These are phyloP conservation scores for Kondoa malvinella DNA, from an alignment of 768 basidiomycete genomes.

Conservation along the genomic window DNA sequence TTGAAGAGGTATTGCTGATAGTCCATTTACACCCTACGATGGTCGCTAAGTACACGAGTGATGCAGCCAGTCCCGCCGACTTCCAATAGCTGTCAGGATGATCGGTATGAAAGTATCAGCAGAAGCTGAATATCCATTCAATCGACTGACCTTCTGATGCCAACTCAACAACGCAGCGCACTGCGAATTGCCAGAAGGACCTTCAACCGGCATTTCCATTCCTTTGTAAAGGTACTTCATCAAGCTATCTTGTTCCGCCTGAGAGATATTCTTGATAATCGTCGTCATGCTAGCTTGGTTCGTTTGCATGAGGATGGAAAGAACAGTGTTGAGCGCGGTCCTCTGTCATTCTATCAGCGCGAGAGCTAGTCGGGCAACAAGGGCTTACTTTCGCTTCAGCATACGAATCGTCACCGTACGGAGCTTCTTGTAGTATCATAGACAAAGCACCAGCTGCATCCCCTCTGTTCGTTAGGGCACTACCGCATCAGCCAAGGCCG, in stretches of 20 bases:
- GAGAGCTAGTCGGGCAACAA: background rate
- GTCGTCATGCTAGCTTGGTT: constrained; percentile 66
- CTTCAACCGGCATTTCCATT: constrained; percentile 39
- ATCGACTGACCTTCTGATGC: constrained; percentile 76
- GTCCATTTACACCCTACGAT: constrained; percentile 38
- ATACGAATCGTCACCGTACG: constrained; percentile 60
- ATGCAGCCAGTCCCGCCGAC: constrained; percentile 87
- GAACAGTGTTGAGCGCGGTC: constrained; percentile 58
- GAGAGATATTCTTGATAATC: constrained; percentile 49
- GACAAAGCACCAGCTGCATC: constrained; percentile 59
- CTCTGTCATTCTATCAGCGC: constrained; percentile 37
- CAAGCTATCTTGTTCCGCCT: constrained; percentile 47
- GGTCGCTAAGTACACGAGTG: constrained; percentile 63
- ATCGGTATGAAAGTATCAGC: background rate
- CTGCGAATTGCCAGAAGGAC: constrained; percentile 30
- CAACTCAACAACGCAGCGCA: constrained; percentile 60
- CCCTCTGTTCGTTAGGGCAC: constrained; percentile 38
- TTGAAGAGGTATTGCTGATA: background rate
- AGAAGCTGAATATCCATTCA: background rate
- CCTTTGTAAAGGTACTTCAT: constrained; percentile 99
- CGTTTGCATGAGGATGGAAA: constrained; percentile 82
- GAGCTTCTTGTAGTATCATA: constrained; percentile 54
- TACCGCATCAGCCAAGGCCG: background rate
- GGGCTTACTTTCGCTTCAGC: constrained; percentile 68
- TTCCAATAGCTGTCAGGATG: constrained; percentile 70